Evolutionary conservation across 163 green algal species (phyloP), one percentile per base, ranked within the genome.

Genomic region (Dunaliella salina): DNA sequence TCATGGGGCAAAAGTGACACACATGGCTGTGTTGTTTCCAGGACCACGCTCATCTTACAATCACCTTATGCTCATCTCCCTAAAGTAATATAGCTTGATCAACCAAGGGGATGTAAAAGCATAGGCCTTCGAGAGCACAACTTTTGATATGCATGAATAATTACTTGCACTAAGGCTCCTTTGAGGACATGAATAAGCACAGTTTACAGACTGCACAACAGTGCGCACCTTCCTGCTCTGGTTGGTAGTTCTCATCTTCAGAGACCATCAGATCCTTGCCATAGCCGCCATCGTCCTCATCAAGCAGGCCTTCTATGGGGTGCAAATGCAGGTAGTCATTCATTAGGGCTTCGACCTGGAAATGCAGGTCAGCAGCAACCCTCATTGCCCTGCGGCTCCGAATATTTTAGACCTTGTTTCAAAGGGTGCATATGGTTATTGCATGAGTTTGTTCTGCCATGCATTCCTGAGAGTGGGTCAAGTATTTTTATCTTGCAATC

Each of bases 291-390:
- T 17, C 84, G 33, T 81, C 86, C 30, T 33, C 81, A n/a, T 81
- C 82, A 15, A 24, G 3, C 84, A 86, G 82, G 30, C 29, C 40
- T 1, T 86, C 84, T 29, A 83, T 81, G 80, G 92, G 89, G 15
- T 35, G 30, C 40, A 93, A 84, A 33, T 85, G 83, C 46, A 93
- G 75, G 75, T 89, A 92, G 83, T 93, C 91, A 40, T 92, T 91
- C 80, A 93, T 69, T 15, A 93, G 59, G 25, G 82, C 78, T 83
- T 93, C 89, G 1, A 93, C 86, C 89, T 92, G 85, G 35, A 85
- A 20, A 25, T 30, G 20, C 72, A n/a, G 33, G 26, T 40, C 32
- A 80, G 25, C 17, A 50, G 40, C 8, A 50, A 50, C 40, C 3
- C 40, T 15, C 40, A 50, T 50, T 3, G 40, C 40, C 40, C n/a